Evolutionary conservation across 2,329 filamentous ascomycete genomes (phyloP).

Genomic region (Orbilia quercus): DNA sequence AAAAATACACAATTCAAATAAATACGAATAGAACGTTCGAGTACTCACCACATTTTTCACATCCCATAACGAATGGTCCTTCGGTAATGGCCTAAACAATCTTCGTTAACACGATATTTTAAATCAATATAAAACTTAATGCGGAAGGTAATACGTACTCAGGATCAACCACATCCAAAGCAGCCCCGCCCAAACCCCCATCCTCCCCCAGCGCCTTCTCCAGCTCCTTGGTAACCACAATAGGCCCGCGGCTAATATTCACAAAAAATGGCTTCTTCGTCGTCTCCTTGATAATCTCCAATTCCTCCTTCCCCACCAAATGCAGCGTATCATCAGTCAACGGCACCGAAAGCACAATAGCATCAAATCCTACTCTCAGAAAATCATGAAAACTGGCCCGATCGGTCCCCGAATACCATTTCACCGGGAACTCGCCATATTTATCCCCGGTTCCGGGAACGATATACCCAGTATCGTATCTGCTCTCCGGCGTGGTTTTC

Average conservation of each 20-base stretch:
- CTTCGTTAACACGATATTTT: too few relatives aligned
- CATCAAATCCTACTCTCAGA: conserved; percentile 64
- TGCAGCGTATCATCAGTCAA: conserved; percentile 67
- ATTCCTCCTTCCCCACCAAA: conserved; percentile 68
- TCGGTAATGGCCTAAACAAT: conserved; percentile 74
- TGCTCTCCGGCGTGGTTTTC: conserved; percentile 74
- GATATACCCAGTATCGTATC: conserved; percentile 73
- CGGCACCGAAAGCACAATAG: conserved; percentile 68
- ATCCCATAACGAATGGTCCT: conserved; percentile 75
- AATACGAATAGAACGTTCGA: not conserved
- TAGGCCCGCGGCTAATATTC: conserved; percentile 76
- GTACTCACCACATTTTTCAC: conserved; percentile 74
- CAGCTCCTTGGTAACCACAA: conserved; percentile 73
- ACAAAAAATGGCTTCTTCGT: conserved; percentile 70
- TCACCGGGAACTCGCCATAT: conserved; percentile 66
- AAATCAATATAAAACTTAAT: conserved; percentile 1
- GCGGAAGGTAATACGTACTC: conserved; percentile 64
- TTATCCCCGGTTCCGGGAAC: conserved; percentile 74
- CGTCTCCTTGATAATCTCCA: conserved; percentile 65
- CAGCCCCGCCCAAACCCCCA: conserved; percentile 73
- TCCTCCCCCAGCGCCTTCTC: conserved; percentile 69
- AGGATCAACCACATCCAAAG: conserved; percentile 81
- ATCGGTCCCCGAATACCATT: conserved; percentile 67
- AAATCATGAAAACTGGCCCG: conserved; percentile 62
- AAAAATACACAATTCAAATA: too few relatives aligned